Conservation (phyloP, 2,329 filamentous ascomycete species). For the Grosmannia penicillata region DNA sequence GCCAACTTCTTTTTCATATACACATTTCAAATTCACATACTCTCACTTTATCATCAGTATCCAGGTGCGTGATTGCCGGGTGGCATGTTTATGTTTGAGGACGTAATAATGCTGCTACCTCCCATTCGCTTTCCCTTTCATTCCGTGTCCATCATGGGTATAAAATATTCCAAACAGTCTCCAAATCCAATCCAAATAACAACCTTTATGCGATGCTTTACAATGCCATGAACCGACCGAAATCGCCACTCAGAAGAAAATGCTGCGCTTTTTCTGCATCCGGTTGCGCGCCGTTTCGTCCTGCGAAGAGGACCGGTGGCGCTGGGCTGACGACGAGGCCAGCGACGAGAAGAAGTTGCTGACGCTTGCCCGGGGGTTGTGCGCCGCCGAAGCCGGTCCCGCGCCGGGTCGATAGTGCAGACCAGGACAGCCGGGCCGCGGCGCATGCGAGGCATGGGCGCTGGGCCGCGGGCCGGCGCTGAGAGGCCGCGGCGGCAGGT, state of each 20-base stretch:
- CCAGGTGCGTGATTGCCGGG: no score
- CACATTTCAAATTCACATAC: no score
- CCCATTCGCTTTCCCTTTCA: no score
- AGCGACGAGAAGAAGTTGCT: constrained; percentile 5
- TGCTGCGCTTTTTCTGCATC: constrained; percentile 20
- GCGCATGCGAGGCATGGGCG: background rate
- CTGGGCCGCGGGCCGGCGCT: constrained; percentile 29
- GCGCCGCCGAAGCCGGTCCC: background rate
- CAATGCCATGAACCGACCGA: background rate
- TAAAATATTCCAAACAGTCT: background rate
- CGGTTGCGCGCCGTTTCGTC: constrained; percentile 9
- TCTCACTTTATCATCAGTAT: no score
- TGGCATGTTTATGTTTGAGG: no score
- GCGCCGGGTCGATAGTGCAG: constrained; percentile 4
- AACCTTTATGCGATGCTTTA: background rate
- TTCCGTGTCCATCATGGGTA: no score
- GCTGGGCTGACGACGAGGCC: background rate
- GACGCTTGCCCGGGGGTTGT: no score
- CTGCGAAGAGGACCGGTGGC: background rate
- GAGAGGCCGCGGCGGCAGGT: constrained; percentile 27
- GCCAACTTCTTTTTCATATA: background rate
- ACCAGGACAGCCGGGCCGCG: background rate
- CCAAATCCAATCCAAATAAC: background rate
- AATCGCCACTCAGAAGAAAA: constrained; percentile 13
- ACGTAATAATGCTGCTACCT: no score